Evolutionary conservation across 768 basidiomycete species (phyloP).

Genomic region (Trametes cinnabarina): DNA sequence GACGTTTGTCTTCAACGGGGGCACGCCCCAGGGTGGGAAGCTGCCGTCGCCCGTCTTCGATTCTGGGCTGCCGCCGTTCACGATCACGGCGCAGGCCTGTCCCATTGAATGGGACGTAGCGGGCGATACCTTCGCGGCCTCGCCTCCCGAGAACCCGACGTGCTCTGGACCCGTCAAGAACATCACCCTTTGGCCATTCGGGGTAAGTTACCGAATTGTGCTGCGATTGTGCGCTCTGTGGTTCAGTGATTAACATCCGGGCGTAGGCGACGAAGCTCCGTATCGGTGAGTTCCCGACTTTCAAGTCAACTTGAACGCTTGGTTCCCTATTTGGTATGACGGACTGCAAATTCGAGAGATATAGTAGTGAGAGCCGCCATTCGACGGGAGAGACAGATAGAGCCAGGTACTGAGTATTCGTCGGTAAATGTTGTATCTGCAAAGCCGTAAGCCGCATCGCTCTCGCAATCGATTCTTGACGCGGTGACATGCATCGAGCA

Average conservation of each 20-base stretch:
- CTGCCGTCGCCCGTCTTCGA: conserved; percentile 40
- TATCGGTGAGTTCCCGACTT: conserved; percentile 34
- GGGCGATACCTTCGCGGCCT: conserved; percentile 48
- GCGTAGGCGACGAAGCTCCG: conserved; percentile 33
- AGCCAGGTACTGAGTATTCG: too few relatives aligned
- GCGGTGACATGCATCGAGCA: too few relatives aligned
- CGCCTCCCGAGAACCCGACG: conserved; percentile 43
- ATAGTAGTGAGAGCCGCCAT: too few relatives aligned
- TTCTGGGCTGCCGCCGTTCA: conserved; percentile 45
- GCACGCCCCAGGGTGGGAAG: conserved; percentile 23
- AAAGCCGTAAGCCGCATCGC: too few relatives aligned
- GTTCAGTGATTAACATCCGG: neutral
- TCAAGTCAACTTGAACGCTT: conserved; percentile 14
- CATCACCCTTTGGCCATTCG: conserved; percentile 47
- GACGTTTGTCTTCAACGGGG: conserved; percentile 30
- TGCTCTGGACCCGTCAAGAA: conserved; percentile 43
- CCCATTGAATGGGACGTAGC: conserved; percentile 45
- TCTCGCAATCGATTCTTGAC: too few relatives aligned
- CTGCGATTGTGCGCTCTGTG: neutral
- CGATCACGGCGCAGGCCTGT: conserved; percentile 50
- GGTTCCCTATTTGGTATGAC: too few relatives aligned
- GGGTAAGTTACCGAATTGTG: conserved; percentile 35
- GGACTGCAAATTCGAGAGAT: neutral
- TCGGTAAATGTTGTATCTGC: too few relatives aligned
- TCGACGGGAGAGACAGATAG: too few relatives aligned